phyloP scores from a whole-genome alignment of 2,329 filamentous ascomycete species.

The Pseudocercospora vitis region DNA sequence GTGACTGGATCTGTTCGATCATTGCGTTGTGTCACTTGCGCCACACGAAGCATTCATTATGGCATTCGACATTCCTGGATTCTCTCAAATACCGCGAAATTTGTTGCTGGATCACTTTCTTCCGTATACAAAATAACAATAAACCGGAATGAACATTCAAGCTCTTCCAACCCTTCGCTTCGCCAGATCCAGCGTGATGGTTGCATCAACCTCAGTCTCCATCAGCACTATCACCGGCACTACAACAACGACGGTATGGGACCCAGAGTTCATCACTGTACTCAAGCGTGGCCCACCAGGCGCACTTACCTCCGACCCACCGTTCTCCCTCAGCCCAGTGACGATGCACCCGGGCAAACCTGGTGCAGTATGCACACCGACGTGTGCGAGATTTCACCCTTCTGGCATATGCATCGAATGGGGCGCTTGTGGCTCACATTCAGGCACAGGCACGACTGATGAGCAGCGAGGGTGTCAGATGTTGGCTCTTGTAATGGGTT shows the following conservation, averaged over 20 bases:
- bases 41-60: no score
- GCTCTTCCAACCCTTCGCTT: background rate
- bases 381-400: background rate
- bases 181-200: background rate
- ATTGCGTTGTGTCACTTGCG: background rate
- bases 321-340: background rate
- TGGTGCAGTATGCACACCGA: background rate
- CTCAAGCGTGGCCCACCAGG: background rate
- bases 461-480: background rate
- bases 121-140: no score
- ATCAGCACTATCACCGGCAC: background rate
- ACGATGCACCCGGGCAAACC: background rate
- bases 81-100: no score
- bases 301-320: background rate
- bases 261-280: background rate
- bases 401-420: background rate
- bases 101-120: background rate
- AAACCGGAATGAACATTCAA: no score
- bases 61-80: no score
- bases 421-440: background rate
- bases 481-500: background rate
- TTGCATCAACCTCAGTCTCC: background rate
- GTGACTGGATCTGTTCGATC: background rate
- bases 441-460: background rate
- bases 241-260: background rate